Conservation (phyloP, 345 rosid species). For the Arabis hirsuta region DNA sequence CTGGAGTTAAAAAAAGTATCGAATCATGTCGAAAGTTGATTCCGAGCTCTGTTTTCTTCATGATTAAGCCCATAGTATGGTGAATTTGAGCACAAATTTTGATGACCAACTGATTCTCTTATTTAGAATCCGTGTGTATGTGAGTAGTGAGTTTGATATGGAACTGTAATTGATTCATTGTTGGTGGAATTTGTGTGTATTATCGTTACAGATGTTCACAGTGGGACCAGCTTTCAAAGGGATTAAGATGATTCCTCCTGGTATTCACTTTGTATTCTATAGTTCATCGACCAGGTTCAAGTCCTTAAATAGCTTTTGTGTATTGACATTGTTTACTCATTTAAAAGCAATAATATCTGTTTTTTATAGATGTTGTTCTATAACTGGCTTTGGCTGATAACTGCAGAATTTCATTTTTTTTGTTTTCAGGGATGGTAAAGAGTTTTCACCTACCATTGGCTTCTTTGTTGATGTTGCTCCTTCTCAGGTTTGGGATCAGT, state of each 20-base stretch:
- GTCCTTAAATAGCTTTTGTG: not conserved
- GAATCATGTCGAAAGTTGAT: not conserved
- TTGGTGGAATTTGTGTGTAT: constrained; percentile 1
- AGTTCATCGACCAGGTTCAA: constrained; percentile 76
- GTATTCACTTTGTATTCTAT: constrained; percentile 81
- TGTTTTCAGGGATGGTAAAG: constrained; percentile 72
- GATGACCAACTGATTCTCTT: not conserved
- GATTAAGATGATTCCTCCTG: constrained; percentile 95
- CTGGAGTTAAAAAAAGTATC: not conserved
- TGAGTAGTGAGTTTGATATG: not conserved
- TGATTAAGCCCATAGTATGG: not conserved
- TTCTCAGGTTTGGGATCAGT: constrained; percentile 58
- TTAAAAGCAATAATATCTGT: not conserved
- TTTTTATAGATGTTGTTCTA: not conserved
- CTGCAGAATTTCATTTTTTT: constrained; percentile 27
- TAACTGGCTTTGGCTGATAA: constrained; percentile 1
- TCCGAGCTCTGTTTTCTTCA: not conserved
- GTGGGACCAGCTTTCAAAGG: constrained; percentile 85
- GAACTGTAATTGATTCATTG: not conserved
- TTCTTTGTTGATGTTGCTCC: constrained; percentile 66
- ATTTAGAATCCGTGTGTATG: not conserved
- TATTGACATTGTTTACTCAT: not conserved
- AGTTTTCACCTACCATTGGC: constrained; percentile 82
- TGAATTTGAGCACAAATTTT: not conserved
- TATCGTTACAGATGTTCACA: constrained; percentile 57